Base-by-base conservation (phyloP, 495 filamentous ascomycete species). In the Penicillium alfredii region DNA sequence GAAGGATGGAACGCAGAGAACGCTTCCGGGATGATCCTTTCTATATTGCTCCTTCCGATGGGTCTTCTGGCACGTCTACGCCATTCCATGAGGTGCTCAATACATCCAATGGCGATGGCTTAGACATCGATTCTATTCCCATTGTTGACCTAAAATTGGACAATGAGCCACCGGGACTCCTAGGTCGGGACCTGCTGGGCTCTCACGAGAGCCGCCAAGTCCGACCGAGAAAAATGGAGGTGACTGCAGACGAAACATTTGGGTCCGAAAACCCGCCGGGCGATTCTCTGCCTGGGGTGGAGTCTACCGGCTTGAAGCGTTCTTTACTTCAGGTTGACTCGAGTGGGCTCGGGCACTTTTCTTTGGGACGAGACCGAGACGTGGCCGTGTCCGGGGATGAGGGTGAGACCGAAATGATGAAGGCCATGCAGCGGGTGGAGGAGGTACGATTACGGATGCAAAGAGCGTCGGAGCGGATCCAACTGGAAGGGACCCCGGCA, bases 101-200 rank as follows among this genome's bases (percentile, higher is more conserved):
- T 40, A 73, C 63, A 18, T 75, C 76, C 19, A 83, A 86, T 47
- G 80, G 79, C 2, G 78, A 80, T 6, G 82, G 78, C 18, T 61
- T 95, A 10, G 92, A 98, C 54, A 74, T 98, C 32, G 92, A 98
- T 55, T 74, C 84, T 9, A 98, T 98, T 42, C 92, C 92, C 1
- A 90, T 97, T 42, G 87, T 98, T 74, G 79, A 93, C 46, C 74
- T 98, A 15, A 78, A 89, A 49, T 67, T 94, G 15, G 77, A 76
- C 2, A 74, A 72, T 33, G 55, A 23, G 24, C 37, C 32, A 42
- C 27, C 35, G 19, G 7, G 31, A 39, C 12, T 20, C 38, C 11
- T 19, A 1, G 20, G 42, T 29, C 33, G 43, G 20, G 47, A 47
- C 25, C 43, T n/a, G n/a, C n/a, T n/a, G n/a, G n/a, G n/a, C n/a